Base-by-base conservation (phyloP, 495 filamentous ascomycete species). In the Aspergillus ostianus region DNA sequence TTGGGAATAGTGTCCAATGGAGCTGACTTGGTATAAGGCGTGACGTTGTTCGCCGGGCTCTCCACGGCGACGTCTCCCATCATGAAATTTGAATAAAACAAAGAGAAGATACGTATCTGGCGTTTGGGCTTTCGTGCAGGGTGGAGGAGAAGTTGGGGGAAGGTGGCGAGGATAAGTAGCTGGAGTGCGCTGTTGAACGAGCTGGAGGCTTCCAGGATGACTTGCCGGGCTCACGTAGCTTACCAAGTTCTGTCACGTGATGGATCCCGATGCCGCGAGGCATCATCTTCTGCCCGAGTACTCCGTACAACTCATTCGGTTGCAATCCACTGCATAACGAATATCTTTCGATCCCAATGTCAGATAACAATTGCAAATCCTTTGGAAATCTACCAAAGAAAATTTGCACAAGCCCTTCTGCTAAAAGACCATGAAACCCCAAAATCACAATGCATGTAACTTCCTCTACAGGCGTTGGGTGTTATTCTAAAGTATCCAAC, bases 1-100 rank as follows among this genome's bases (percentile, higher is more conserved):
- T 91, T 97, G 44, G 90, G 87, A 68, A 97, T 92, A 63, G 85
- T 86, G 55, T 82, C 80, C 57, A 94, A 89, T n/a, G 87, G 87
- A 68, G 83, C 77, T 67, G 85, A 83, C 79, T 90, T 93, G 78
- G 87, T 88, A 72, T 90, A 87, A 66, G 89, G 85, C 69, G 85
- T 83, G 67, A 87, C 76, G 67, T 75, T 82, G 81, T 86, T 89
- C 71, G 83, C 80, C 63, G 90, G 85, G 74, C 83, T 92, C 76
- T 95, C 90, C 65, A 95, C 86, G 67, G 85, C 81, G 65, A 91
- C 85, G 77, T 94, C 91, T 70, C 84, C 92, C 92, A 96, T 93
- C 66, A 65, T 49, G 57, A 62, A 57, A 45, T 53, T 50, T 61
- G 9, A n/a, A 27, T 41, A 32, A 53, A 26, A 27, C 20, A 15